phyloP scores from a whole-genome alignment of 495 filamentous ascomycete genomes.

The Clohesyomyces aquaticus region DNA sequence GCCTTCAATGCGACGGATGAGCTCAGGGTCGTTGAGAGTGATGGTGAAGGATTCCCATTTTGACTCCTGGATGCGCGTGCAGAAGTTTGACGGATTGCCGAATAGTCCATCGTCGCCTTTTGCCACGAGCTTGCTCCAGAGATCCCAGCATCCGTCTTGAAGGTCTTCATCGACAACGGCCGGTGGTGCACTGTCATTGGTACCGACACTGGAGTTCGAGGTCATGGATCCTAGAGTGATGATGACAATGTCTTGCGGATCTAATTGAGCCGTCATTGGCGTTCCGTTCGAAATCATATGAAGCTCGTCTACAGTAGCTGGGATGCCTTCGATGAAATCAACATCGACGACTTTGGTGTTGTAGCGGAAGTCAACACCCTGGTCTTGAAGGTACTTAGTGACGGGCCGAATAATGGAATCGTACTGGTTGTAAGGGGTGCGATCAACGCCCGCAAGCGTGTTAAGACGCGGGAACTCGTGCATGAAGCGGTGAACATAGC shows the following conservation, averaged over 20 bases:
- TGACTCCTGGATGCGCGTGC: constrained; percentile 44
- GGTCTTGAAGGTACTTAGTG: constrained; percentile 46
- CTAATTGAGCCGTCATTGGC: constrained; percentile 27
- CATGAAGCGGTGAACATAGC: constrained; percentile 42
- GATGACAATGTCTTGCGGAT: constrained; percentile 26
- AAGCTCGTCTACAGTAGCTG: constrained; percentile 35
- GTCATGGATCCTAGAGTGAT: constrained; percentile 28
- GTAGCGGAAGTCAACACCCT: constrained; percentile 53
- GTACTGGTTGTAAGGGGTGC: constrained; percentile 49
- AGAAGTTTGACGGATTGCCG: constrained; percentile 50
- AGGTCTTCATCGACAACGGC: constrained; percentile 4
- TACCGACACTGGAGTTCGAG: constrained; percentile 14
- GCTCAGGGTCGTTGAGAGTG: constrained; percentile 45
- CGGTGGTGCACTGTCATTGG: constrained; percentile 13
- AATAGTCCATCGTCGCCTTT: constrained; percentile 35
- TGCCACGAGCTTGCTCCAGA: constrained; percentile 19
- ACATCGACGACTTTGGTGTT: constrained; percentile 42
- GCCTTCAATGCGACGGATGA: constrained; percentile 42
- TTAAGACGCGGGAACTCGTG: constrained; percentile 43
- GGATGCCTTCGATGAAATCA: constrained; percentile 35
- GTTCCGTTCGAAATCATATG: constrained; percentile 36
- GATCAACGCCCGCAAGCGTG: constrained; percentile 40
- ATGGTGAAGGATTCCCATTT: constrained; percentile 50
- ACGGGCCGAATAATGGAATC: constrained; percentile 51
- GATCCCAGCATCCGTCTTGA: constrained; percentile 27